Base-by-base conservation (phyloP, 1,284 basidiomycete genomes). In the Pseudozyma pruni region DNA sequence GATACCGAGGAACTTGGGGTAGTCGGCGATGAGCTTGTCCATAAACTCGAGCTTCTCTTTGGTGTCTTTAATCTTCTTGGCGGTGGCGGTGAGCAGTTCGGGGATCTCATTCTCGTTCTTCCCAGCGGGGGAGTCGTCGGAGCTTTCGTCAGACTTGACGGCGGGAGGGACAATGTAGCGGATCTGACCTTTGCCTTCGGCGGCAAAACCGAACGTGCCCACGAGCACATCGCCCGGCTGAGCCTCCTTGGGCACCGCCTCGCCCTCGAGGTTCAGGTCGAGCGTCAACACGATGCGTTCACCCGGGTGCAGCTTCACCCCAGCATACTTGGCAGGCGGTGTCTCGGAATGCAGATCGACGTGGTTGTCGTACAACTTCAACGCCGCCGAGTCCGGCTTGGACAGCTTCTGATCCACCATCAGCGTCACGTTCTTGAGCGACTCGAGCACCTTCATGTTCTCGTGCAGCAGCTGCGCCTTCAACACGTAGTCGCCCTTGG, bases 401-500 rank as follows among this genome's bases (percentile, higher is more conserved):
- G 66, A 64, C 17, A 83, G 69, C 64, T 79, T 79, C 45, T 76
- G 69, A 39, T 83, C 80, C 16, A 82, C 52, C 43, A 69, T 60
- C 8, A 83, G 58, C 14, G 80, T 72, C 31, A 79, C 69, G 35
- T 72, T 71, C 56, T 77, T 79, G 46, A 81, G 73, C 39, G 52
- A 44, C 27, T 82, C 77, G 14, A 83, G 74, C 53, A 81, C 76
- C 29, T 72, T 70, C 42, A 75, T 60, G 47, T 59, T 70, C 40
- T 74, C 70, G 47, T 81, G 63, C 40, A 82, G 54, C 20, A 82
- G 46, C 42, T 82, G 78, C 8, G 80, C 74, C 52, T 75, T 68
- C 34, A 83, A 49, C 42, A 75, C 76, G 55, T 82, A 83, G 11
- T 82, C 81, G 11, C 82, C 82, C 55, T 81, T 81, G 41, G 55